Evolutionary conservation across 2,329 filamentous ascomycete species (phyloP).

Genomic region (Pseudogymnoascus pannorum): DNA sequence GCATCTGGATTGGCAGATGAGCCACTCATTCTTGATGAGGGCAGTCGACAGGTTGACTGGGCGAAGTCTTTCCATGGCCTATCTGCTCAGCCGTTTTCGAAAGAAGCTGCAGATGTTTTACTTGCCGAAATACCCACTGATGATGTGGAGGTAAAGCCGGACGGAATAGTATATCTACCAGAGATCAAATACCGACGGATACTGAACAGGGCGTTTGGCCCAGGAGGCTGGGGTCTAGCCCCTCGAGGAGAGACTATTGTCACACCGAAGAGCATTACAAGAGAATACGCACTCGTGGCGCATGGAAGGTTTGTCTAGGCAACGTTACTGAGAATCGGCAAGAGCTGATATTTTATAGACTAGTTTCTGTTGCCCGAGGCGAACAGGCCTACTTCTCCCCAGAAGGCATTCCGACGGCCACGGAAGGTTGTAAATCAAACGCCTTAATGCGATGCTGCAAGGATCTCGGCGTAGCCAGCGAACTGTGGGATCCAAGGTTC

Average conservation of each 20-base stretch:
- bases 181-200: conserved; percentile 97
- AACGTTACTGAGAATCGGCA: neutral
- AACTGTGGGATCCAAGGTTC: conserved; percentile 93
- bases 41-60: conserved; percentile 59
- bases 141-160: conserved; percentile 95
- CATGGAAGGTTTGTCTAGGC: conserved; percentile 64
- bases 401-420: conserved; percentile 86
- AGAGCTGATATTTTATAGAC: conserved; percentile 42
- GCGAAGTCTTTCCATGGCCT: conserved; percentile 64
- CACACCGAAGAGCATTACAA: conserved; percentile 52
- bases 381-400: conserved; percentile 90
- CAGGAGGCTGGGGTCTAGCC: conserved; percentile 90
- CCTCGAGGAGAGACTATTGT: conserved; percentile 73
- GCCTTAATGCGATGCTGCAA: conserved; percentile 98
- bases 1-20: conserved; percentile 45
- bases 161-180: conserved; percentile 91
- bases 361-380: conserved; percentile 86
- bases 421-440: conserved; percentile 96
- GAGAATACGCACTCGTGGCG: conserved; percentile 87
- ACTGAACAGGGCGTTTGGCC: conserved; percentile 84
- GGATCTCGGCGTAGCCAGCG: conserved; percentile 87
- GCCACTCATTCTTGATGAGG: conserved; percentile 39
- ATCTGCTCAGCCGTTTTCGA: conserved; percentile 54
- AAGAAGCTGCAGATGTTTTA: conserved; percentile 54
- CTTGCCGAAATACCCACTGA: conserved; percentile 56